Evolutionary conservation across 2,329 filamentous ascomycete genomes (phyloP).

Genomic region (Colletotrichum karsti): DNA sequence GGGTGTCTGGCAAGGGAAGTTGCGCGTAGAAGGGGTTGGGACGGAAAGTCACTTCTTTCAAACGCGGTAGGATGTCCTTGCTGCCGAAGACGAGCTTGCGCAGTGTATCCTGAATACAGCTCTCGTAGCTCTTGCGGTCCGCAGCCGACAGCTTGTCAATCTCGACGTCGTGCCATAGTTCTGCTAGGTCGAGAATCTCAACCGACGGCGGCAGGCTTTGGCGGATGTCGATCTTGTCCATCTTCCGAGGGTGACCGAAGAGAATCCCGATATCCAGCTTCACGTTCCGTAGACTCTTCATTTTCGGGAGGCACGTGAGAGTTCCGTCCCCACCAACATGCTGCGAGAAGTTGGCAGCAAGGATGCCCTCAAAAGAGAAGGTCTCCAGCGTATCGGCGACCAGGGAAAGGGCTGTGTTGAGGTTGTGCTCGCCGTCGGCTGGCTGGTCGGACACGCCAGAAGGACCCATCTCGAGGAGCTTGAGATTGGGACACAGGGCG

Average conservation of each 20-base stretch:
- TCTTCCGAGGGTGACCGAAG: constrained; percentile 3
- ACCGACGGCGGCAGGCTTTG: background rate
- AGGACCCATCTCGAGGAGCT: constrained; percentile 25
- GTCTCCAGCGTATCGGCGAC: constrained; percentile 22
- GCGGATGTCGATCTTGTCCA: constrained; percentile 9
- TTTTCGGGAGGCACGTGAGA: constrained; percentile 14
- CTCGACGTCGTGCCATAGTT: constrained; percentile 24
- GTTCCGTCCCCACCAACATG: constrained; percentile 25
- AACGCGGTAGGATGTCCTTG: background rate
- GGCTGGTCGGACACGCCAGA: constrained; percentile 19
- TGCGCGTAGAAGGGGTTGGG: constrained; percentile 22
- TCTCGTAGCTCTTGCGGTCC: constrained; percentile 34
- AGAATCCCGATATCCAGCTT: constrained; percentile 22
- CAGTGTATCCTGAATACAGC: constrained; percentile 41
- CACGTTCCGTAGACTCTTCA: constrained; percentile 22
- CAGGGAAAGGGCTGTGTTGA: constrained; percentile 19
- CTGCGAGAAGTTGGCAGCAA: constrained; percentile 21
- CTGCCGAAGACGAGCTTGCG: constrained; percentile 38
- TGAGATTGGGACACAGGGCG: constrained; percentile 25
- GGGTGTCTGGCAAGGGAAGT: constrained; percentile 17
- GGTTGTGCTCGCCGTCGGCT: constrained; percentile 27
- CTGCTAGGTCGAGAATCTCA: constrained; percentile 21
- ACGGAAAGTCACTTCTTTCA: constrained; percentile 24
- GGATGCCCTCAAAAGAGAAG: constrained; percentile 22
- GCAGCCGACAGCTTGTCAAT: constrained; percentile 3